Evolutionary conservation across 2,329 filamentous ascomycete genomes (phyloP).

Genomic region (Aspergillus brunneoviolaceus): DNA sequence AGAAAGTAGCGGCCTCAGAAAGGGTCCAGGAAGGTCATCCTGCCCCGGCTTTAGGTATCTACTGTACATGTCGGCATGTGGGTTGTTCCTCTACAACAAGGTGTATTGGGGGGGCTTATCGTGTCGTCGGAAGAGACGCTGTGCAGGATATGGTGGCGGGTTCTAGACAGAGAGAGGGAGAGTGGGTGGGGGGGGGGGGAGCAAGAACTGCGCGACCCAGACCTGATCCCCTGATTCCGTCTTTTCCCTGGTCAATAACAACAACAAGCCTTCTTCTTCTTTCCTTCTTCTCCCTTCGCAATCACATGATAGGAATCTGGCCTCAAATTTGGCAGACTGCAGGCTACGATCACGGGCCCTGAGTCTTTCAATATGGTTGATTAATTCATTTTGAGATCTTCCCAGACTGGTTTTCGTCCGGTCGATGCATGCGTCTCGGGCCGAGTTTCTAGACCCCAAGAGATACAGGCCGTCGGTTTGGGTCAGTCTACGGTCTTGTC

Average conservation of each 20-base stretch:
- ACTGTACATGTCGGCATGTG: slow-evolving; percentile 6
- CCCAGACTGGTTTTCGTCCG: neutral
- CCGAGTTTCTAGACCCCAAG: neutral
- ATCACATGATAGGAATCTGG: neutral
- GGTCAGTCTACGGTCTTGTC: neutral
- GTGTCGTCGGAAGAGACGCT: neutral
- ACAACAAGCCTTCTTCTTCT: too few species aligned
- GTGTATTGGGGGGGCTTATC: slow-evolving; percentile 7
- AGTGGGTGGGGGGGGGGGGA: too few species aligned
- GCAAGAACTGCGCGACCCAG: neutral
- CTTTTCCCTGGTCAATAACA: neutral
- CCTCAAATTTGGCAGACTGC: neutral
- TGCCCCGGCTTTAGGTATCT: slow-evolving; percentile 8
- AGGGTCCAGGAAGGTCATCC: slow-evolving; percentile 8
- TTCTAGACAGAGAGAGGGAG: neutral
- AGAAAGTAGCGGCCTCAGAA: neutral
- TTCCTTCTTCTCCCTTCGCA: neutral
- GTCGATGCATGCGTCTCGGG: neutral
- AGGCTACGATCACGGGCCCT: neutral
- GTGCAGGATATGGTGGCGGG: neutral
- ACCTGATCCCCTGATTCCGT: neutral
- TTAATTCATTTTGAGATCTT: neutral
- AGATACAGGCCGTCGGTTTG: neutral
- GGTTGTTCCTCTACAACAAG: neutral
- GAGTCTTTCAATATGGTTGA: neutral